phyloP scores from a whole-genome alignment of 2,329 filamentous ascomycete genomes.

The Aspergillus hortae region DNA sequence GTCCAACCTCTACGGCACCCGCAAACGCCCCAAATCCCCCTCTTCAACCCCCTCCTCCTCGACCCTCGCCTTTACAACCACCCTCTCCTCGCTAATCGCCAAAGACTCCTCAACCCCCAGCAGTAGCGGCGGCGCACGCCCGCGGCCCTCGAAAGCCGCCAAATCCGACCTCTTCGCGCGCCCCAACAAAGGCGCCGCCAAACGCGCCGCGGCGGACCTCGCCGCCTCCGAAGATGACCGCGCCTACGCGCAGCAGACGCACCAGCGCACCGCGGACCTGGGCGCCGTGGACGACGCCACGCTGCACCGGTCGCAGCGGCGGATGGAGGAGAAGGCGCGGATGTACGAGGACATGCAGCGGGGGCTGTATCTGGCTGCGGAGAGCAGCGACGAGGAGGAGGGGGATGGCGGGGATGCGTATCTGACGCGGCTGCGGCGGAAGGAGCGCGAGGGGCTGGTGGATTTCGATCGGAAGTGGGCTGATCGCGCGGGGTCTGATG shows the following conservation, averaged over 20 bases:
- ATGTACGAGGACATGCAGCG: constrained; percentile 87
- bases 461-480: constrained; percentile 98
- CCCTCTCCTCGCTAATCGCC: constrained; percentile 77
- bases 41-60: constrained; percentile 58
- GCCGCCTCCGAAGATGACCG: constrained; percentile 49
- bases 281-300: constrained; percentile 57
- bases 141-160: constrained; percentile 43
- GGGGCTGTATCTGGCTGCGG: constrained; percentile 68
- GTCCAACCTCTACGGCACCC: constrained; percentile 68
- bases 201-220: constrained; percentile 58
- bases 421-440: constrained; percentile 58
- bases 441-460: constrained; percentile 58
- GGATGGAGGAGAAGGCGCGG: constrained; percentile 86
- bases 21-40: constrained; percentile 41
- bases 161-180: constrained; percentile 68
- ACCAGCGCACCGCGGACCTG: constrained; percentile 58
- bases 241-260: constrained; percentile 57
- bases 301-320: constrained; percentile 66
- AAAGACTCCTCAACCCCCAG: constrained; percentile 43
- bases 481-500: constrained; percentile 51
- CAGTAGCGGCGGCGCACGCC: constrained; percentile 38
- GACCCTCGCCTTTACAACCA: constrained; percentile 80
- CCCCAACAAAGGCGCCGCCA: constrained; percentile 61
- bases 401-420: constrained; percentile 39
- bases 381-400: constrained; percentile 35